These are phyloP conservation scores for Lumnitzera racemosa DNA, from an alignment of 345 rosid genomes.

Conservation along the genomic window DNA sequence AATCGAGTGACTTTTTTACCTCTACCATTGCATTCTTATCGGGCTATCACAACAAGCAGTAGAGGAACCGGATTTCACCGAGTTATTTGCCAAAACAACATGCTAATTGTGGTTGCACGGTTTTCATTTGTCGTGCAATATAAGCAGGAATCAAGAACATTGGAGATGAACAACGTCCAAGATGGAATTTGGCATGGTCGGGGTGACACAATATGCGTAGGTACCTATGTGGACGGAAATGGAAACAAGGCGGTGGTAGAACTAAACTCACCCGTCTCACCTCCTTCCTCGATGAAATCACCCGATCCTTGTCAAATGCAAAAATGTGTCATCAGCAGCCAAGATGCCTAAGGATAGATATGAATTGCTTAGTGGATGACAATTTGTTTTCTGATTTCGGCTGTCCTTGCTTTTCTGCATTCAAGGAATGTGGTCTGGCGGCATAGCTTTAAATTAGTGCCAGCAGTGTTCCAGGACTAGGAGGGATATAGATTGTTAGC, in stretches of 20 bases:
- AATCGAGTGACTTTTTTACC: no score
- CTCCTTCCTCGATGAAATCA: slow-evolving; percentile 31
- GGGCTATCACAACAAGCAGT: no score
- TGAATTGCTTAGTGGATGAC: no score
- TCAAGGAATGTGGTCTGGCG: no score
- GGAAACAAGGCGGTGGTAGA: slow-evolving; percentile 43
- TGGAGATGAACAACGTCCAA: slow-evolving; percentile 95
- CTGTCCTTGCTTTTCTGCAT: no score
- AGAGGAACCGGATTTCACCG: no score
- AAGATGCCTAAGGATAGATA: background rate
- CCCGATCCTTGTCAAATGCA: slow-evolving; percentile 28
- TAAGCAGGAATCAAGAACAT: slow-evolving; percentile 74
- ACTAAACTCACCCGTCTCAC: slow-evolving; percentile 29
- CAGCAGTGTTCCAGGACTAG: no score
- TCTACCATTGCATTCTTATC: no score
- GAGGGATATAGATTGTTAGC: no score
- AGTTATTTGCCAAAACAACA: background rate
- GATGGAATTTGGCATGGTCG: slow-evolving; percentile 94
- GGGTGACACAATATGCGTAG: slow-evolving; percentile 77
- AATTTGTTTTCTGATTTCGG: no score
- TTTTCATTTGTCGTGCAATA: slow-evolving; percentile 1
- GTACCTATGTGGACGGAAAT: slow-evolving; percentile 44
- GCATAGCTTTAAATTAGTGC: no score
- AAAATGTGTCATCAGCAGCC: slow-evolving; percentile 9
- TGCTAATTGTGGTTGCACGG: background rate